Evolutionary conservation across 805 yeast genomes (phyloP), one percentile per base, ranked within the genome.

Genomic region (Danielozyma ontarioensis): DNA sequence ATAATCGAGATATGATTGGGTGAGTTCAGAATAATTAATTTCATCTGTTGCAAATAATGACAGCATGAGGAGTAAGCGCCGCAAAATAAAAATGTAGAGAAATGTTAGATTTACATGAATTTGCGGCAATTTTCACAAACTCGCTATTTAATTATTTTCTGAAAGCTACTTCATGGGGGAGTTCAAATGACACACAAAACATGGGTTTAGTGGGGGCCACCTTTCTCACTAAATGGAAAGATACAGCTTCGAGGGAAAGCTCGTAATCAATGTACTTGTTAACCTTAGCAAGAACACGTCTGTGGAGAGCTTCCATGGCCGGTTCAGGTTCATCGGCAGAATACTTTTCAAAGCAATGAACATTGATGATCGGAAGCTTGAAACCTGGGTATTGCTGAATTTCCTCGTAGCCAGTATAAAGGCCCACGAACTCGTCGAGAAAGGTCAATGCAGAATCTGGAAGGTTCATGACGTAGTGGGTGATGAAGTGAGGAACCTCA

Each of bases 121-220:
- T 21, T 8, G 23, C 11, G 23, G 23, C 7, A 21, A 7, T 21
- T 21, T 21, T 21, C 23, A 21, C 10, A 8, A 11, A 8, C 10
- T 11, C 23, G 7, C 23, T 21, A n/a, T 21, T 21, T 21, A 11
- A 21, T 26, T 16, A 18, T 26, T 47, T 43, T 41, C 45, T 55
- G 33, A 79, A 80, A 5, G 83, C 86, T 33, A 81, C 78, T 37
- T 71, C 76, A 44, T 67, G 70, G 0, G 95, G 94, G 21, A 93
- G 67, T 48, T 58, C 57, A 58, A 89, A 89, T 5, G 88, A 68
- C 3, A 87, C 83, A 59, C 97, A 87, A 54, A 76, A 89, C 98
- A 93, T 93, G 22, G 90, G 90, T 53, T 93, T 93, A 4, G 97
- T 86, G 3, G 98, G 98, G 1, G 98, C 90, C 5, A 93, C 98